phyloP scores from a whole-genome alignment of 345 rosid genomes.

The Eucalyptus urophylla region DNA sequence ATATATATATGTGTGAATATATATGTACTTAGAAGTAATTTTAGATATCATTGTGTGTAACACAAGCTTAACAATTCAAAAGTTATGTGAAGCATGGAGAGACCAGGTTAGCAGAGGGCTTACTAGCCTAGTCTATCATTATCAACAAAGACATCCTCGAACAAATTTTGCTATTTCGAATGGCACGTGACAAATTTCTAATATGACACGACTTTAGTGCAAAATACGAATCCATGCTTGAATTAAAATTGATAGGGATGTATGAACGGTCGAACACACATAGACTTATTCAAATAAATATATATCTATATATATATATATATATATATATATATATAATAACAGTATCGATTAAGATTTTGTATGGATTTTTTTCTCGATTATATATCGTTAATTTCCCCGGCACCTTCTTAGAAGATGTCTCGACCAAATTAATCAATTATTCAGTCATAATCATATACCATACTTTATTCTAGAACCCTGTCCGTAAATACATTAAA shows the following conservation, averaged over 20 bases:
- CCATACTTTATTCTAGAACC: neutral
- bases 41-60: neutral
- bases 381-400: neutral
- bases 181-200: neutral
- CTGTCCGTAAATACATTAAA: neutral
- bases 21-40: neutral
- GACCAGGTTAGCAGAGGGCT: neutral
- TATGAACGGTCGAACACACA: neutral
- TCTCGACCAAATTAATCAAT: neutral
- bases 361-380: neutral
- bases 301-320: neutral
- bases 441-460: neutral
- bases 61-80: neutral
- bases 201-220: neutral
- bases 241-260: neutral
- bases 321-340: too few species aligned
- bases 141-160: rapidly evolving
- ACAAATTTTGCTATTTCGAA: neutral
- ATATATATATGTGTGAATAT: too few species aligned
- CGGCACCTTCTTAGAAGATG: neutral
- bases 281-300: rapidly evolving
- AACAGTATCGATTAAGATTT: neutral
- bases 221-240: rapidly evolving
- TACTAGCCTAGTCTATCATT: neutral
- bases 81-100: neutral